A percentile compares a stretch with the other conserved stretches of the same genome.
Conservation (phyloP, 2,329 filamentous ascomycete species). For the Microsporum canis region DNA sequence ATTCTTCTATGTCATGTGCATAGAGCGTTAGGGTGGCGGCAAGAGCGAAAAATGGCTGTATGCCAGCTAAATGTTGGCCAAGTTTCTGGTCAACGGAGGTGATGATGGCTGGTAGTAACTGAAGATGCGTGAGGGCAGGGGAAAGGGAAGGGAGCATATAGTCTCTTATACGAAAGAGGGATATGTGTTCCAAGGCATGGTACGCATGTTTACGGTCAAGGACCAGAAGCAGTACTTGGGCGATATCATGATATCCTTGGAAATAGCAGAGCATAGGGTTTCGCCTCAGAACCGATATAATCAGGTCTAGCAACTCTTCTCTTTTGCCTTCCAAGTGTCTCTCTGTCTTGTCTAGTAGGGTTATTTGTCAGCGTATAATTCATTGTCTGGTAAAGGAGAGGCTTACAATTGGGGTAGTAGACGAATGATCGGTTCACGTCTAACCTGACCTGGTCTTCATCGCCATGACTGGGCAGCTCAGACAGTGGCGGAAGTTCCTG, state of each 20-base stretch:
- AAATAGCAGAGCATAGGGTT: slow-evolving; percentile 87
- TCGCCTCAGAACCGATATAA: slow-evolving; percentile 65
- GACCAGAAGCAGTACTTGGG: slow-evolving; percentile 85
- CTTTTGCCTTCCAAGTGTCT: slow-evolving; percentile 61
- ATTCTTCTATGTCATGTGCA: slow-evolving; percentile 86
- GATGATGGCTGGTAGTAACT: slow-evolving; percentile 73
- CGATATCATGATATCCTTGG: slow-evolving; percentile 97
- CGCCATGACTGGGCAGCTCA: slow-evolving; percentile 60
- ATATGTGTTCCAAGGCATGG: slow-evolving; percentile 64
- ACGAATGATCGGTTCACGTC: slow-evolving; percentile 96
- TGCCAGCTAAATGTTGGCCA: slow-evolving; percentile 61
- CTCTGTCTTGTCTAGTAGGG: slow-evolving; percentile 51
- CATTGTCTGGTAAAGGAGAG: background rate
- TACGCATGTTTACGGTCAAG: slow-evolving; percentile 53
- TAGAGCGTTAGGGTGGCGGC: slow-evolving; percentile 93
- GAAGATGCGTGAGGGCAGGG: slow-evolving; percentile 74
- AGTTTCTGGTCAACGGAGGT: slow-evolving; percentile 59
- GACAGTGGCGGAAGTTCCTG: slow-evolving; percentile 38
- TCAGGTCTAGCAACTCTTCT: slow-evolving; percentile 64
- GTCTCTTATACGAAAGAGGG: slow-evolving; percentile 80
- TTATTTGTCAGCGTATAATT: slow-evolving; percentile 15
- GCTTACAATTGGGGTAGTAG: slow-evolving; percentile 75
- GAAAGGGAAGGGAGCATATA: slow-evolving; percentile 89
- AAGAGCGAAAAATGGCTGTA: slow-evolving; percentile 83
- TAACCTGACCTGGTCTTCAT: slow-evolving; percentile 82